These are phyloP conservation scores for Colletotrichum somersetense DNA, from an alignment of 2,329 filamentous ascomycete species.

Conservation along the genomic window DNA sequence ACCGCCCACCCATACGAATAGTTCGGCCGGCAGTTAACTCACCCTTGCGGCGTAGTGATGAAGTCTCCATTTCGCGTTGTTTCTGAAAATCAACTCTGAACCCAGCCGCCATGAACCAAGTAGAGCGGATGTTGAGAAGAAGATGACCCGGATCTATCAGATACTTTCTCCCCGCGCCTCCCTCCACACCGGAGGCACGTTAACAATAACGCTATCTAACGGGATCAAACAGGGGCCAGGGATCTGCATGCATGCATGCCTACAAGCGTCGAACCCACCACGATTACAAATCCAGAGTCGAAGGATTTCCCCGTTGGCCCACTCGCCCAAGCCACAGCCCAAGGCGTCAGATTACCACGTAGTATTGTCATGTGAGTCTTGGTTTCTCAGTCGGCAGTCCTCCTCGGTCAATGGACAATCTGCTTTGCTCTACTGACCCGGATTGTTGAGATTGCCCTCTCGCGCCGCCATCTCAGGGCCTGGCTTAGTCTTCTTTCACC, in stretches of 20 bases:
- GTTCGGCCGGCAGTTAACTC: conserved; percentile 35
- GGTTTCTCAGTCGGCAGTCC: background rate
- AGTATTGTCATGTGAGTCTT: background rate
- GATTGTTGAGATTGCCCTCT: too few relatives aligned
- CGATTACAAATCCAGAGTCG: conserved; percentile 20
- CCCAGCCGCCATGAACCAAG: background rate
- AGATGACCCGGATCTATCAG: background rate
- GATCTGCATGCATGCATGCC: background rate
- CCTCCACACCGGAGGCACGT: background rate
- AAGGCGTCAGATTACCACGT: background rate
- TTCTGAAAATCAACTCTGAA: background rate
- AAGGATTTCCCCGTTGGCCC: background rate
- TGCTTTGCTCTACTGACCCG: too few relatives aligned
- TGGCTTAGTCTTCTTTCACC: background rate
- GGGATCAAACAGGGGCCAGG: background rate
- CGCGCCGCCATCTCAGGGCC: background rate
- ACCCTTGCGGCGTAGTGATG: conserved; percentile 46
- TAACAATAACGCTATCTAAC: background rate
- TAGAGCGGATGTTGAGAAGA: background rate
- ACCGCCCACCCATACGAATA: background rate
- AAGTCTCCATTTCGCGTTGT: conserved; percentile 45
- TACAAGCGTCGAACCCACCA: background rate
- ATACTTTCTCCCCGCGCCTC: background rate
- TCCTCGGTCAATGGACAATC: background rate
- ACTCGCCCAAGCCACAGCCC: conserved; percentile 4